These are phyloP conservation scores for Hapsidospora chrysogenum DNA, from an alignment of 495 filamentous ascomycete genomes.

Conservation along the genomic window DNA sequence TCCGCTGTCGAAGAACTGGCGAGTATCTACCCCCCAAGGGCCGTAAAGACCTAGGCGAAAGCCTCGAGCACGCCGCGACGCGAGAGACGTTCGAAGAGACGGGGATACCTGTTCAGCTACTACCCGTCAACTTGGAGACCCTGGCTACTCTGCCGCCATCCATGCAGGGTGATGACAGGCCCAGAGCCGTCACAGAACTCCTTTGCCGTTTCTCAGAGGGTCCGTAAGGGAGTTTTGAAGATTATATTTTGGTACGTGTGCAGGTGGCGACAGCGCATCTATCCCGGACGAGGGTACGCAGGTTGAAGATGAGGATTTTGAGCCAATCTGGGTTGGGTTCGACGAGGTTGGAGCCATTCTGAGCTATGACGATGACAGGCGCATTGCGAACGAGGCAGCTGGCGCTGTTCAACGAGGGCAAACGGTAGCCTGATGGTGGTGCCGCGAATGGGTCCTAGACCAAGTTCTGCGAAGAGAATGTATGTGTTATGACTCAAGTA, in stretches of 20 bases:
- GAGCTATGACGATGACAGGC: neutral
- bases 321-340: neutral
- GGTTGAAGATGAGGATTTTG: neutral
- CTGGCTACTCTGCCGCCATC: neutral
- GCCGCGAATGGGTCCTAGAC: no score
- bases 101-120: neutral
- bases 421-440: no score
- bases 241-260: neutral
- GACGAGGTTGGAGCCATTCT: neutral
- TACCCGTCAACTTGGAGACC: neutral
- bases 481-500: no score
- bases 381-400: neutral
- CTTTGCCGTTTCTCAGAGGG: neutral
- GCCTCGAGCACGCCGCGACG: neutral
- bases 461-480: no score
- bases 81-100: neutral
- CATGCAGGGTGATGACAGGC: neutral
- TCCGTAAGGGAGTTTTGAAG: neutral
- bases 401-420: neutral
- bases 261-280: neutral
- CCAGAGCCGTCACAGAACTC: neutral
- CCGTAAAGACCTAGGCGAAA: neutral
- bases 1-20: neutral
- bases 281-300: neutral
- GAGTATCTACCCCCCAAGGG: neutral